A percentile compares a stretch with the other conserved stretches of the same genome.
These are phyloP conservation scores for Tagetes patula DNA, from an alignment of 129 eudicot genomes.

Conservation along the genomic window DNA sequence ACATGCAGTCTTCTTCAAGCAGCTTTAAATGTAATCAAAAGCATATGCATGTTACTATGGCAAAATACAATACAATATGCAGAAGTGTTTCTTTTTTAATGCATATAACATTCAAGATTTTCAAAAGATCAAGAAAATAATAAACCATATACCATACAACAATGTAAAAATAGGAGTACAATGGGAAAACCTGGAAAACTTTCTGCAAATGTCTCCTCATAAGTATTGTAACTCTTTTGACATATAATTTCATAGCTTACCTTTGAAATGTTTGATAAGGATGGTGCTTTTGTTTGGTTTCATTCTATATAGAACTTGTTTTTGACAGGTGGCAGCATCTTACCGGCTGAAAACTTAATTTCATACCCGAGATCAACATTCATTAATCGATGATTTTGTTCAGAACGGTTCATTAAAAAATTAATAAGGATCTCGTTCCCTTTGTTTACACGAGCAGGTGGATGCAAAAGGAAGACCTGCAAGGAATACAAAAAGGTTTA, in stretches of 20 bases:
- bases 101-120: constrained; percentile 10
- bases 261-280: not conserved
- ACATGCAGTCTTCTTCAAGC: constrained; percentile 34
- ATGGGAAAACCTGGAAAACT: constrained; percentile 1
- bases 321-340: constrained; percentile 41
- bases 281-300: constrained; percentile 11
- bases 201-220: constrained; percentile 11
- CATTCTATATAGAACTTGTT: constrained; percentile 82
- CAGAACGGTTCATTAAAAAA: constrained; percentile 75
- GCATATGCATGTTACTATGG: constrained; percentile 34
- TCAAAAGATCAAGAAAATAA: constrained; percentile 13
- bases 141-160: constrained; percentile 21
- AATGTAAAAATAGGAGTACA: constrained; percentile 18
- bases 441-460: constrained; percentile 39
- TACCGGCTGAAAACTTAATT: constrained; percentile 54
- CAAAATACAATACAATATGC: not conserved
- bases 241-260: not conserved
- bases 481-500: constrained; percentile 4
- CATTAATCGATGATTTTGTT: constrained; percentile 86
- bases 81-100: not conserved
- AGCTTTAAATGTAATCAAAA: constrained; percentile 39
- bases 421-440: constrained; percentile 51
- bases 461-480: constrained; percentile 59
- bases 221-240: constrained; percentile 2
- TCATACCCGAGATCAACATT: constrained; percentile 72